These are phyloP conservation scores for Trametes cingulata DNA, from an alignment of 768 basidiomycete genomes.

Conservation along the genomic window DNA sequence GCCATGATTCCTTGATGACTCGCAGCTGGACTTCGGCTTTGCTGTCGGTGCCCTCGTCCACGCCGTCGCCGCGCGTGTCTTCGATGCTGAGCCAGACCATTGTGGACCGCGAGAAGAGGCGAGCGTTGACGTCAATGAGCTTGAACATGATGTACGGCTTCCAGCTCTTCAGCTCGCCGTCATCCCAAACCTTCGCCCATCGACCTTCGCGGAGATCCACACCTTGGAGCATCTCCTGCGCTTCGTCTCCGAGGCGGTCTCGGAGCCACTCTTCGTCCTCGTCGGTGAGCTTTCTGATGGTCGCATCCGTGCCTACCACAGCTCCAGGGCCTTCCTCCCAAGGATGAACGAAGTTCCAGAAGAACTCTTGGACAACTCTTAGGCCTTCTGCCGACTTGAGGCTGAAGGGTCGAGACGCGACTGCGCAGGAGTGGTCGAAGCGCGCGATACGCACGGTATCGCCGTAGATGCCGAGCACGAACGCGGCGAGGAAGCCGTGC, in stretches of 20 bases:
- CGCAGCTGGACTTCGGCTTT: not conserved
- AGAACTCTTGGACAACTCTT: constrained; percentile 1
- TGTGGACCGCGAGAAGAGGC: constrained; percentile 16
- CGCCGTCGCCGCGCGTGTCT: not conserved
- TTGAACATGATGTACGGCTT: not conserved
- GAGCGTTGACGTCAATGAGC: constrained; percentile 9
- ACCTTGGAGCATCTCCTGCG: not conserved
- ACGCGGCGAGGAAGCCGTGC: constrained; percentile 1
- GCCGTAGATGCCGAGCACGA: constrained; percentile 12
- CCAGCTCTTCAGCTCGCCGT: not conserved
- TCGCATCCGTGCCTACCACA: constrained; percentile 9
- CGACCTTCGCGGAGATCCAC: constrained; percentile 6
- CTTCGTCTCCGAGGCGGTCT: not conserved
- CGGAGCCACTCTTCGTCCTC: not conserved
- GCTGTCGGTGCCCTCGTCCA: not conserved
- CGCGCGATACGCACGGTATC: constrained; percentile 7
- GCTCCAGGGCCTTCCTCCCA: not conserved
- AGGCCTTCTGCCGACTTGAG: not conserved
- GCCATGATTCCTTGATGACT: constrained; percentile 19
- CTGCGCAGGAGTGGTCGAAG: constrained; percentile 13
- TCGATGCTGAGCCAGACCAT: constrained; percentile 16
- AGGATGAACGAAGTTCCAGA: constrained; percentile 19
- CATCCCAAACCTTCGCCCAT: not conserved
- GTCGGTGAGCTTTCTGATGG: not conserved
- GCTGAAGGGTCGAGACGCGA: constrained; percentile 6